Conservation (phyloP, 768 basidiomycete species). For the Naganishia vaughanmartiniae region DNA sequence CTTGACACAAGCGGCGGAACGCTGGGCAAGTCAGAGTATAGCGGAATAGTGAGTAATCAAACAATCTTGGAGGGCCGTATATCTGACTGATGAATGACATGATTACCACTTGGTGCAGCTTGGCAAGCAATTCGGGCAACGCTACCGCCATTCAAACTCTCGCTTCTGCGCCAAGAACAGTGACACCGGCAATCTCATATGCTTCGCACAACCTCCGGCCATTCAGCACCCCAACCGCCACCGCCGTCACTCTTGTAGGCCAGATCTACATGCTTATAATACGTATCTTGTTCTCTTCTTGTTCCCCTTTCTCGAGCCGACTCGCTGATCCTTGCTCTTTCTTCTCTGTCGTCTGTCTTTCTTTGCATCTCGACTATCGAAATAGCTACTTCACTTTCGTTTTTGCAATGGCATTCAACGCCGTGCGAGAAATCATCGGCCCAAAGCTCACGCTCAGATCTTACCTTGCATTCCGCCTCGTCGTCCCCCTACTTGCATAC, state of each 20-base stretch:
- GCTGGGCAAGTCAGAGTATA: slow-evolving; percentile 34
- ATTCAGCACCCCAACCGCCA: slow-evolving; percentile 53
- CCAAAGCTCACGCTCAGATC: slow-evolving; percentile 53
- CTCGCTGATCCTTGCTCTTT: slow-evolving; percentile 17
- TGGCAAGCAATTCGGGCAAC: slow-evolving; percentile 47
- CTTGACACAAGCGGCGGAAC: slow-evolving; percentile 32
- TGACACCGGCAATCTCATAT: slow-evolving; percentile 51
- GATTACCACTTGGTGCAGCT: slow-evolving; percentile 24
- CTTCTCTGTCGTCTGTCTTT: neutral
- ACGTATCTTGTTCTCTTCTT: neutral
- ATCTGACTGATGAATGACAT: neutral
- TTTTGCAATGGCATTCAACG: slow-evolving; percentile 46
- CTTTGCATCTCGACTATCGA: neutral
- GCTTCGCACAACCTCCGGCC: slow-evolving; percentile 54
- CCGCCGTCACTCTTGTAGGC: slow-evolving; percentile 56
- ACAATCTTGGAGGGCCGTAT: slow-evolving; percentile 21
- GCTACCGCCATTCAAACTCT: slow-evolving; percentile 54
- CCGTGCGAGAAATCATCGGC: slow-evolving; percentile 48
- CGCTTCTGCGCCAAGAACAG: slow-evolving; percentile 54
- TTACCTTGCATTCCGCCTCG: slow-evolving; percentile 52
- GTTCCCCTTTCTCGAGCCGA: too few relatives aligned
- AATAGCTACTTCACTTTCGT: slow-evolving; percentile 43
- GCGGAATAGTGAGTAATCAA: slow-evolving; percentile 41
- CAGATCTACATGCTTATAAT: slow-evolving; percentile 49
- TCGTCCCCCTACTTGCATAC: slow-evolving; percentile 52